Percentiles rank a stretch among this genome's conserved stretches.
Conservation (phyloP, 2,329 filamentous ascomycete species). For the Tolypocladium amazonense region DNA sequence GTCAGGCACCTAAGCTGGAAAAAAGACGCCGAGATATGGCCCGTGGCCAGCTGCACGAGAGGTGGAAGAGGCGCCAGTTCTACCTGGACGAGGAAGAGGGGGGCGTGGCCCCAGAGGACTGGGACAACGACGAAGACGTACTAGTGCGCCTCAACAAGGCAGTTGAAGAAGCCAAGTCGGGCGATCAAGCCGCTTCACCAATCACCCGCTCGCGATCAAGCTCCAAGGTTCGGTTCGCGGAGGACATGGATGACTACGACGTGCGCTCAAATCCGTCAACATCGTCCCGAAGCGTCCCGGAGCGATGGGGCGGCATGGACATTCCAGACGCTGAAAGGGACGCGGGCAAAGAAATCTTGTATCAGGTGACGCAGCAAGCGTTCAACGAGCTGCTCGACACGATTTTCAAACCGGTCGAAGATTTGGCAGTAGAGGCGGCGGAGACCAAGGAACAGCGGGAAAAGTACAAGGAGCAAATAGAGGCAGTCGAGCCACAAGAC, state of each 20-base stretch:
- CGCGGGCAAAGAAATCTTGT: slow-evolving; percentile 78
- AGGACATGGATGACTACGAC: slow-evolving; percentile 60
- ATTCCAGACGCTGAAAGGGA: slow-evolving; percentile 73
- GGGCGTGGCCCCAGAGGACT: slow-evolving; percentile 50
- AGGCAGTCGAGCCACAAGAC: slow-evolving; percentile 24
- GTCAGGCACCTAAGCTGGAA: slow-evolving; percentile 24
- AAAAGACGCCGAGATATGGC: slow-evolving; percentile 32
- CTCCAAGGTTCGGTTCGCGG: slow-evolving; percentile 68
- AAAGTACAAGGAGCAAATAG: slow-evolving; percentile 39
- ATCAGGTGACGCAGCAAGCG: slow-evolving; percentile 79
- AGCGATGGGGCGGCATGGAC: slow-evolving; percentile 69
- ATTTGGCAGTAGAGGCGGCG: slow-evolving; percentile 58
- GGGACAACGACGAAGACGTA: slow-evolving; percentile 50
- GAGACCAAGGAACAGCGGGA: slow-evolving; percentile 52
- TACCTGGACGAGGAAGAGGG: slow-evolving; percentile 84
- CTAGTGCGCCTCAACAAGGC: slow-evolving; percentile 22
- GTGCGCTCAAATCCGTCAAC: slow-evolving; percentile 61
- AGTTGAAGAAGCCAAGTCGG: slow-evolving; percentile 31
- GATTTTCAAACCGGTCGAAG: slow-evolving; percentile 74
- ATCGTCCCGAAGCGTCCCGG: slow-evolving; percentile 60
- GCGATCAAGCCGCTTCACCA: slow-evolving; percentile 17
- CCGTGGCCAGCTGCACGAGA: slow-evolving; percentile 49
- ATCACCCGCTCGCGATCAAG: slow-evolving; percentile 50
- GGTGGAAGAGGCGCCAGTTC: slow-evolving; percentile 69
- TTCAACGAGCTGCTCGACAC: slow-evolving; percentile 87